phyloP scores from a whole-genome alignment of 345 rosid genomes.

The Streptanthus diversifolius region DNA sequence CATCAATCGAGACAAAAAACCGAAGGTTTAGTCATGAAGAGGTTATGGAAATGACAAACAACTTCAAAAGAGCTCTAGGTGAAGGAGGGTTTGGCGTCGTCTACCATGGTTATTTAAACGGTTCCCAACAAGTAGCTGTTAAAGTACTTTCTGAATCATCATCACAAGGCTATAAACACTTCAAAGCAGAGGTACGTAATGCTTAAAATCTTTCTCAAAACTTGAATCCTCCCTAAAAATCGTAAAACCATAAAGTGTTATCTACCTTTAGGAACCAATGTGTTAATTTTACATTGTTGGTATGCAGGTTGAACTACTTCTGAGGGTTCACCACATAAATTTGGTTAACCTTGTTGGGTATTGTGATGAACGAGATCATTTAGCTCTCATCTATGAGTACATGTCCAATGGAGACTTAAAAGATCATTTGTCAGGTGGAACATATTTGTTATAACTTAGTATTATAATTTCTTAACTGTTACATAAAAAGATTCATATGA shows the following conservation, averaged over 20 bases:
- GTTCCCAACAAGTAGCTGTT: conserved; percentile 13
- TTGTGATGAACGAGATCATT: conserved; percentile 32
- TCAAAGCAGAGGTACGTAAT: conserved; percentile 18
- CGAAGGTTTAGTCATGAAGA: conserved; percentile 30
- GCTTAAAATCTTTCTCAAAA: neutral
- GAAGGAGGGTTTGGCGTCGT: conserved; percentile 58
- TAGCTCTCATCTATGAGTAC: conserved; percentile 36
- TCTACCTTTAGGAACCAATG: neutral
- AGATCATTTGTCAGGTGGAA: conserved; percentile 15
- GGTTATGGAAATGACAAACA: conserved; percentile 37
- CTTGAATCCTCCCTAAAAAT: neutral
- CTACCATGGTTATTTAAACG: conserved; percentile 34
- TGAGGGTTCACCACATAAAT: conserved; percentile 43
- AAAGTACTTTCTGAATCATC: conserved; percentile 16
- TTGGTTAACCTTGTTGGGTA: conserved; percentile 38
- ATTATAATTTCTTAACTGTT: neutral
- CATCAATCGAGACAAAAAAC: conserved; percentile 2
- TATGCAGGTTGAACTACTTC: conserved; percentile 34
- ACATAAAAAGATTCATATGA: neutral
- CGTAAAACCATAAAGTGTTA: neutral
- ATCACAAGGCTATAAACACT: conserved; percentile 22
- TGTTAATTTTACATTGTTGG: neutral
- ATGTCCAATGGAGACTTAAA: conserved; percentile 33
- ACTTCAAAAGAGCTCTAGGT: conserved; percentile 38
- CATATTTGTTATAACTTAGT: neutral